These are phyloP conservation scores for Rhizopogon rudus DNA, from an alignment of 768 basidiomycete species.

Conservation along the genomic window DNA sequence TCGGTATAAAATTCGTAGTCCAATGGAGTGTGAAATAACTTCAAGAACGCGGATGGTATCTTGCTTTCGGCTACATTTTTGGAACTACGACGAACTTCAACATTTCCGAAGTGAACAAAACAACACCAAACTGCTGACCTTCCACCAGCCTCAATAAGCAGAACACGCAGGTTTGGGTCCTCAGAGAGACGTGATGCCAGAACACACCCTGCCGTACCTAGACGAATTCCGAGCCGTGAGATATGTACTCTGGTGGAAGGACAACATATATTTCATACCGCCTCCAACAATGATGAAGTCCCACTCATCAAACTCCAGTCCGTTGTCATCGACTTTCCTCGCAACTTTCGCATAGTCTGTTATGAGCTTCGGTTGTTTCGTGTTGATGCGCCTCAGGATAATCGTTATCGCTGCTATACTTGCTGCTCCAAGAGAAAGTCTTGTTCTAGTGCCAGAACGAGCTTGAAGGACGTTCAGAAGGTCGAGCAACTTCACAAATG, in stretches of 20 bases:
- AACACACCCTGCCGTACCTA: slow-evolving; percentile 41
- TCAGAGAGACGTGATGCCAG: slow-evolving; percentile 41
- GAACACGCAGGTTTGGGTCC: slow-evolving; percentile 27
- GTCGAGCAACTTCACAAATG: background rate
- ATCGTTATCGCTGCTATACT: slow-evolving; percentile 4
- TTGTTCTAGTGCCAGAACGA: background rate
- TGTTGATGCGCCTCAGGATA: background rate
- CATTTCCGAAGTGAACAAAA: background rate
- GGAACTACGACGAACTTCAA: slow-evolving; percentile 31
- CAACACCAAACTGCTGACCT: slow-evolving; percentile 36
- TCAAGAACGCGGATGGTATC: slow-evolving; percentile 38
- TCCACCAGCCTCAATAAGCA: slow-evolving; percentile 33
- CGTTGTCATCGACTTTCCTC: background rate
- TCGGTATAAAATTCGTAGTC: slow-evolving; percentile 54
- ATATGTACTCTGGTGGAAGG: no score
- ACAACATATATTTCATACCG: slow-evolving; percentile 27
- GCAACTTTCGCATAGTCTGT: slow-evolving; percentile 10
- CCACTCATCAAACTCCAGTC: slow-evolving; percentile 25
- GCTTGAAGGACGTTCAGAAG: background rate
- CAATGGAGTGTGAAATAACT: slow-evolving; percentile 40
- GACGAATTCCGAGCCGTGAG: background rate
- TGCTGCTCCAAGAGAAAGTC: background rate
- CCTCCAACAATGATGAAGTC: slow-evolving; percentile 54
- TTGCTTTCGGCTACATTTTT: slow-evolving; percentile 34
- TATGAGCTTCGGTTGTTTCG: slow-evolving; percentile 3